Percentiles rank a stretch among this genome's conserved stretches.
Evolutionary conservation across 1,284 basidiomycete genomes (phyloP).

Genomic region (Irpex lacteus): DNA sequence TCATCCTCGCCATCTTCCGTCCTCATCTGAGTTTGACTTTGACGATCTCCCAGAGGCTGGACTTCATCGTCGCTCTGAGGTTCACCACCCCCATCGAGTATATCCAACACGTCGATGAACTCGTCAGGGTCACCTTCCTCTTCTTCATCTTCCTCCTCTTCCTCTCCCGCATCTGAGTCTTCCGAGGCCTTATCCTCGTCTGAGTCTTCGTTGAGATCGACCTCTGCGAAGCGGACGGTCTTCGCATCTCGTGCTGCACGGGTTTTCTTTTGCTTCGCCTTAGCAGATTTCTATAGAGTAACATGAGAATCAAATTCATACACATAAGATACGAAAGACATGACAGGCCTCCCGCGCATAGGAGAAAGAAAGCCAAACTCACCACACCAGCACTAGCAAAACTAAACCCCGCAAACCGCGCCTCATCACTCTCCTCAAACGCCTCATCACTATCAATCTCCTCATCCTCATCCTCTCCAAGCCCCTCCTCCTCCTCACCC

Average conservation of each 20-base stretch:
- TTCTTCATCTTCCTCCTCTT: too few species aligned
- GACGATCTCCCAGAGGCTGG: conserved; percentile 6
- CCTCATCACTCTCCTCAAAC: conserved; percentile 82
- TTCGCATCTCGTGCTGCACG: conserved; percentile 12
- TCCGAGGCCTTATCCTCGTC: conserved; percentile 16
- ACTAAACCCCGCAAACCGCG: conserved; percentile 70
- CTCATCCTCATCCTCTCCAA: conserved; percentile 69
- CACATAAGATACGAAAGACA: neutral
- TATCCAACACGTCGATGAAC: conserved; percentile 66
- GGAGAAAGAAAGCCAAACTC: conserved; percentile 19
- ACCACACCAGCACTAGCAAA: conserved; percentile 47
- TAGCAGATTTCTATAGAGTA: conserved; percentile 21
- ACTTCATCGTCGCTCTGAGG: conserved; percentile 35
- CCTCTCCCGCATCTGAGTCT: conserved; percentile 32
- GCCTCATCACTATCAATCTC: conserved; percentile 79
- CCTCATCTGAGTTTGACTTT: conserved; percentile 13
- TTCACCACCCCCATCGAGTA: conserved; percentile 62
- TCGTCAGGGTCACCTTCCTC: conserved; percentile 55
- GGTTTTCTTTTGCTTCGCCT: conserved; percentile 5
- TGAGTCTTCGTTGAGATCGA: conserved; percentile 62
- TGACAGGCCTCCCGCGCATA: too few species aligned
- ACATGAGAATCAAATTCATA: conserved; percentile 11
- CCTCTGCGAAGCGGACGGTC: conserved; percentile 47
- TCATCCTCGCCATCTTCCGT: conserved; percentile 24
- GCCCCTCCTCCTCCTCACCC: conserved; percentile 50